Evolutionary conservation across 164 flowering plant species (phyloP), one percentile per base, ranked within the genome.

Genomic region (Aristolochia contorta): DNA sequence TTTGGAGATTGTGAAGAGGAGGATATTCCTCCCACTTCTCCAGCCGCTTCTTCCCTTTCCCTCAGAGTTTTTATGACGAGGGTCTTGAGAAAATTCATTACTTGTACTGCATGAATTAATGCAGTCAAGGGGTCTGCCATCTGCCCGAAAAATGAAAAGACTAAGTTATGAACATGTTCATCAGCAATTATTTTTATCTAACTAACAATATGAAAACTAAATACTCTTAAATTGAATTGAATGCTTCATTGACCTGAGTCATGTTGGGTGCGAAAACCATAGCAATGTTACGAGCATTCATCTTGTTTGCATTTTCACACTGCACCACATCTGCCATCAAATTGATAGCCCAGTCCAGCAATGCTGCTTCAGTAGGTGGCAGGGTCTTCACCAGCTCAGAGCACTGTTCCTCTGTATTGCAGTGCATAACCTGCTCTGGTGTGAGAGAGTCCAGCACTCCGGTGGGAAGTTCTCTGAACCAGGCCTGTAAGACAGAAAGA

Each of bases 221-320:
- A 32, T 4, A 37, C 43, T 37, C 12, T 37, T 37, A 0, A n/a
- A 37, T 37, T 4, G 1, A 37, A 37, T 3, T 37, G 12, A 37
- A 37, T 37, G 43, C 12, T 4, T 37, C 43, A 47, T 3, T 33
- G 20, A 91, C 98, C 96, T 92, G 97, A 55, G 99, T 93, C 99
- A 93, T 93, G 72, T 93, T 93, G 19, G 97, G 99, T 8, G 97
- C 99, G 75, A 93, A 93, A 53, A 89, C 90, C 94, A 89, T 82
- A 2, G 97, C 91, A 56, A 87, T 78, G 63, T 89, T 89, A 32
- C 94, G 85, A 12, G 97, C 97, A 74, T 93, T 88, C 99, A 93
- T 93, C 82, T 93, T 93, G 80, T 93, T 93, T 59, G 49, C 62
- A 55, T 79, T 78, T 65, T 90, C 97, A 57, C 82, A 65, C 68